phyloP scores from a whole-genome alignment of 2,329 filamentous ascomycete genomes.

The Chaetomiaceae sp. region DNA sequence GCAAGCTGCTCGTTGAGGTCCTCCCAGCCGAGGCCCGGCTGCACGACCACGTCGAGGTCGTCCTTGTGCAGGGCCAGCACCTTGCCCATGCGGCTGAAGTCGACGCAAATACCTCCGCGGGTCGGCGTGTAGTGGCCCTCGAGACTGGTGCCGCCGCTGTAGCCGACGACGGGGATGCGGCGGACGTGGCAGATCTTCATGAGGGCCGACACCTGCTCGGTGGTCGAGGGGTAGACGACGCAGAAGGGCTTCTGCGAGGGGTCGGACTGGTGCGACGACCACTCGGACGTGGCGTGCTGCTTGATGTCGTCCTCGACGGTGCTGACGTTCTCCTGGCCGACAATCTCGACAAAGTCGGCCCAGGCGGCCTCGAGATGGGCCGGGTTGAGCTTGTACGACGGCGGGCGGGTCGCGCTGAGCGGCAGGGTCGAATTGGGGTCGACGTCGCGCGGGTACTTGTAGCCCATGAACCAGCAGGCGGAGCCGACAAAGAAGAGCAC shows the following conservation, averaged over 20 bases:
- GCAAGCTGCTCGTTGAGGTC: constrained; percentile 71
- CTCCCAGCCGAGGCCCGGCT: constrained; percentile 85
- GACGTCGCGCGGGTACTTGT: constrained; percentile 46
- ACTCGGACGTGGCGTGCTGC: constrained; percentile 55
- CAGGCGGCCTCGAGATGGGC: constrained; percentile 64
- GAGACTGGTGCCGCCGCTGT: constrained; percentile 81
- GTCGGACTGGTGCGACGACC: constrained; percentile 54
- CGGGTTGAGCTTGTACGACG: constrained; percentile 53
- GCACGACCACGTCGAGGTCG: constrained; percentile 70
- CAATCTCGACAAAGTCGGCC: constrained; percentile 61
- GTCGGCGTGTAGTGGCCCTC: constrained; percentile 88
- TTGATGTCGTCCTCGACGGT: constrained; percentile 52
- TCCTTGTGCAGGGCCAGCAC: constrained; percentile 72
- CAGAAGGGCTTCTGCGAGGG: constrained; percentile 55
- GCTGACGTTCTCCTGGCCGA: constrained; percentile 61
- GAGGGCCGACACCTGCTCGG: constrained; percentile 77
- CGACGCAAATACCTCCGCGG: constrained; percentile 75
- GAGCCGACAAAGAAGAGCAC: constrained; percentile 49
- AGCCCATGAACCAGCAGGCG: constrained; percentile 56
- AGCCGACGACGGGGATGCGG: constrained; percentile 78
- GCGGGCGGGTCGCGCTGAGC: constrained; percentile 45
- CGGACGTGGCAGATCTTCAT: constrained; percentile 84
- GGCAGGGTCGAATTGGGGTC: constrained; percentile 56
- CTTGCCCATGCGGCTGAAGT: constrained; percentile 81
- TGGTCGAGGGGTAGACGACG: constrained; percentile 70